Evolutionary conservation across 2,329 filamentous ascomycete species (phyloP).

Genomic region (Colletotrichum eleusines): DNA sequence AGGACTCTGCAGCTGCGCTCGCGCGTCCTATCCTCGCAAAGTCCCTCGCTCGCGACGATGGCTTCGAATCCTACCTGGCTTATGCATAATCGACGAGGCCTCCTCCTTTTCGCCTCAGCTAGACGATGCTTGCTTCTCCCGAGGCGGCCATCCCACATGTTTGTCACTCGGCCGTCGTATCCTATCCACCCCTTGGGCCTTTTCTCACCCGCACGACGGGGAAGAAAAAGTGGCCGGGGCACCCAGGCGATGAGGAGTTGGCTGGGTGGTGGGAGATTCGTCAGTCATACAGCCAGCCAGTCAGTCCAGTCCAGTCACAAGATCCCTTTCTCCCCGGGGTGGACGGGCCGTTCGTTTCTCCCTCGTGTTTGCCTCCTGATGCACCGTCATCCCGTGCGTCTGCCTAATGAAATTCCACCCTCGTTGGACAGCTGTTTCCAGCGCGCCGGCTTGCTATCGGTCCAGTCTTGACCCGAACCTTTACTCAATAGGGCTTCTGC

Average conservation of each 20-base stretch:
- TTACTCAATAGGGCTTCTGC: background rate
- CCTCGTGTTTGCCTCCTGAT: conserved; percentile 2
- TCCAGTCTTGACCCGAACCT: background rate
- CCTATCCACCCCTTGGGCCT: background rate
- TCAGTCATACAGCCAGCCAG: background rate
- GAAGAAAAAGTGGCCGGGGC: too few relatives aligned
- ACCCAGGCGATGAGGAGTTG: background rate
- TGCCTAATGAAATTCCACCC: conserved; percentile 3
- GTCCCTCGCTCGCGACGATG: background rate
- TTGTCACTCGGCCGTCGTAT: conserved; percentile 15
- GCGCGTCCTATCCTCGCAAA: too few relatives aligned
- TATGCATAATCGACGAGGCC: conserved; percentile 3
- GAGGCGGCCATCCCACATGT: background rate
- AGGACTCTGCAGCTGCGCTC: background rate
- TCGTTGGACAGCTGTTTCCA: background rate
- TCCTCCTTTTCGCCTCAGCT: background rate
- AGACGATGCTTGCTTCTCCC: background rate
- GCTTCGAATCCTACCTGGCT: background rate
- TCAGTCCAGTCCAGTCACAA: background rate
- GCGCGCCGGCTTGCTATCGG: background rate
- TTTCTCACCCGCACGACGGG: background rate
- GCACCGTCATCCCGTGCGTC: background rate
- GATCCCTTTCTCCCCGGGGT: background rate
- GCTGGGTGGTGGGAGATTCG: background rate
- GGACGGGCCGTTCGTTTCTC: conserved; percentile 5